Evolutionary conservation across 2,329 filamentous ascomycete species (phyloP), one percentile per base, ranked within the genome.

Genomic region (Alternaria atra): DNA sequence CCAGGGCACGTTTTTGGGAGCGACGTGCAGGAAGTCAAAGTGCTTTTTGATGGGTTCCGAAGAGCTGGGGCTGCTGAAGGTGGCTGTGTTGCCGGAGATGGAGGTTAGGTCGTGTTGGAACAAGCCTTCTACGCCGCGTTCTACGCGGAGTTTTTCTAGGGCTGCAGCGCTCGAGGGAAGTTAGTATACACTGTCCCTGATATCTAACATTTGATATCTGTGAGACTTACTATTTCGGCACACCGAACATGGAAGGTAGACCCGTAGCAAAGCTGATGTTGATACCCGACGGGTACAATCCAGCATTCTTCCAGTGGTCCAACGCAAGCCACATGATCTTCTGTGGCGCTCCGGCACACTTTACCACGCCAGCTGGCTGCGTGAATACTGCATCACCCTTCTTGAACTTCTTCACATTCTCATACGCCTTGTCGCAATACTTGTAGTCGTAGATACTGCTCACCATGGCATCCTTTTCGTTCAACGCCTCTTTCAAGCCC

Each of bases 241-340:
- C 78, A 32, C 77, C 78, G 43, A 80, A 80, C 78, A 80, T 80
- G 30, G 67, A 71, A 1, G 77, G 77, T 6, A 80, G 66, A 7
- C 76, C 77, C 2, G 78, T 80, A 6, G 78, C 78, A 58, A 80
- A 80, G 48, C 69, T 66, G 58, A 80, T 76, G 32, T 77, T 64
- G 62, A 80, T 77, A 80, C 23, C 30, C 53, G 17, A 68, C 56
- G 37, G 70, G 71, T 80, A 80, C 2, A 76, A 42, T 10, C 77
- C 78, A 5, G 73, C 71, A 10, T 69, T 66, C 58, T 73, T 76
- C 78, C 78, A 80, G 55, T 75, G 67, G 40, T 80, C 78, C 60
- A 74, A 66, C 1, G 77, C 78, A n/a, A 80, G 73, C 78, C 78
- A 80, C 78, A 80, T 80, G 47, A 78, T 71, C 53, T 80, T 80